These are phyloP conservation scores for Pharnaceum exiguum DNA, from an alignment of 148 eudicot genomes.

Conservation along the genomic window DNA sequence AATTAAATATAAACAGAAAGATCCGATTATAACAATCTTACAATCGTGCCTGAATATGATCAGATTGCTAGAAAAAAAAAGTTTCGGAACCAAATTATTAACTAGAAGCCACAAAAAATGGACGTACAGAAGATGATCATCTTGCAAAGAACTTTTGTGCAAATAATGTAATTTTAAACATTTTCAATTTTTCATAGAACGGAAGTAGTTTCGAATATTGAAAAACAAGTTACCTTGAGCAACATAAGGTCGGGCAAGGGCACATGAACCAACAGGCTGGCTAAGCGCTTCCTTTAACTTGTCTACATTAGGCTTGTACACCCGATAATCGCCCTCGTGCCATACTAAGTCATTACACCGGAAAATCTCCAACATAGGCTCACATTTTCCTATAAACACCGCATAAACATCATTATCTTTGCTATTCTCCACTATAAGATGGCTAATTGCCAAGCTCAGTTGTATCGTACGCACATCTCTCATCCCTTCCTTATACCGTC, in stretches of 20 bases:
- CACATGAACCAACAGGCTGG: conserved; percentile 96
- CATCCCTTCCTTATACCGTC: conserved; percentile 18
- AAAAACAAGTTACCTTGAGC: conserved; percentile 56
- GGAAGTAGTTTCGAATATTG: no score
- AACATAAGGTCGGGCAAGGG: conserved; percentile 77
- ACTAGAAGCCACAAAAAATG: no score
- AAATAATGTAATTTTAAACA: no score
- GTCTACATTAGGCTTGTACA: conserved; percentile 67
- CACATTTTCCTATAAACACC: conserved; percentile 57
- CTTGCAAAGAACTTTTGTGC: no score
- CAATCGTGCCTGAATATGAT: no score
- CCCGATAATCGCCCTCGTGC: conserved; percentile 67
- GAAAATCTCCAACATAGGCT: conserved; percentile 80
- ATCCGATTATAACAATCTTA: no score
- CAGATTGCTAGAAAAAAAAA: no score
- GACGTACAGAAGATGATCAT: no score
- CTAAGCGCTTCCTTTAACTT: conserved; percentile 69
- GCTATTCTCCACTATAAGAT: conserved; percentile 37
- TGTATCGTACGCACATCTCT: conserved; percentile 69
- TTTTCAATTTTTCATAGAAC: no score
- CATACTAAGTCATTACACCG: conserved; percentile 73
- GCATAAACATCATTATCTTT: conserved; percentile 25
- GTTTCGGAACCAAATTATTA: no score
- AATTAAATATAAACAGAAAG: no score
- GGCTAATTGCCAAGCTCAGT: conserved; percentile 51